Conservation (phyloP, 345 rosid genomes). For the Ceriops decandra region DNA sequence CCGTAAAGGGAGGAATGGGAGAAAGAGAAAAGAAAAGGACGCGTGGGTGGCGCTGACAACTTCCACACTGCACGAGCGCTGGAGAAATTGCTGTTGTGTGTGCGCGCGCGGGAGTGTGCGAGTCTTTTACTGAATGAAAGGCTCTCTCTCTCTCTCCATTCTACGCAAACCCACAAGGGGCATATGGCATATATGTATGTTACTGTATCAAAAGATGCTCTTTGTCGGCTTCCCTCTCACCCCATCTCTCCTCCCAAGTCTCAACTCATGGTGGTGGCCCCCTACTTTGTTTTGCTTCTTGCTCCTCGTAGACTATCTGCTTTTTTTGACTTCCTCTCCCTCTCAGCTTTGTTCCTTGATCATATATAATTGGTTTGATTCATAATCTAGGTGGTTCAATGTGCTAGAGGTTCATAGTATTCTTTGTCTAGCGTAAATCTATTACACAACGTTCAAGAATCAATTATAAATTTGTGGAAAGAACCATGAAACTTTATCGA, state of each 20-base stretch:
- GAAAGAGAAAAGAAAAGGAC: conserved; percentile 12
- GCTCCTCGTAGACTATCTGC: not conserved
- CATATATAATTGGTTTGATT: no score
- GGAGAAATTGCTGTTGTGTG: conserved; percentile 11
- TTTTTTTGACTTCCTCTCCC: no score
- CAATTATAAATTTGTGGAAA: no score
- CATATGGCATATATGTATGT: no score
- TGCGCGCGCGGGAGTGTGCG: no score
- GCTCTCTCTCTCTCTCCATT: not conserved
- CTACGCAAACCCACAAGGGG: conserved; percentile 28
- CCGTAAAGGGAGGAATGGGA: not conserved
- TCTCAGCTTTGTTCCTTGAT: no score
- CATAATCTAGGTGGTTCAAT: no score
- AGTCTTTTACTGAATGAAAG: conserved; percentile 4
- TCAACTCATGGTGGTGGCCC: not conserved
- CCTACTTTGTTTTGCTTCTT: not conserved
- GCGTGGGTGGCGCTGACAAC: conserved; percentile 78
- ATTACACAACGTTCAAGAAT: no score
- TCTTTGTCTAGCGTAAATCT: no score
- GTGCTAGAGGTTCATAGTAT: no score
- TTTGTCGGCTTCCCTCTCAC: conserved; percentile 10
- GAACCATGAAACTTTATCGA: no score
- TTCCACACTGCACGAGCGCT: conserved; percentile 18
- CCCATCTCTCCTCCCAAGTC: not conserved
- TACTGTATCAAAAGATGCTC: conserved; percentile 57